Percentiles rank a stretch among this genome's conserved stretches.
Evolutionary conservation across 2,329 filamentous ascomycete species (phyloP).

Genomic region (Blastomyces silverae): DNA sequence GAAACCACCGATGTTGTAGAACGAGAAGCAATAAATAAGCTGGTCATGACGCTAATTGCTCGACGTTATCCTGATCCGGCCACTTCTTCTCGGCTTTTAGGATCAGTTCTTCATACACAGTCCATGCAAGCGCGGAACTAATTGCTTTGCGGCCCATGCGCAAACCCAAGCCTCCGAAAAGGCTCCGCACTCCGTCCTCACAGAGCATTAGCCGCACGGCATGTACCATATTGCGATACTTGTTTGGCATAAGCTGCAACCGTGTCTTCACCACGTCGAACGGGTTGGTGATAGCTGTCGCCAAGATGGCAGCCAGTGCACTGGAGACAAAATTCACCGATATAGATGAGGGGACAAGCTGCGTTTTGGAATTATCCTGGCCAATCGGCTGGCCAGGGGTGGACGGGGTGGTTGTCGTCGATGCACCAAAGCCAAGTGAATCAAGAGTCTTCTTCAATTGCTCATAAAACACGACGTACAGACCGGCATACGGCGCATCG

Average conservation of each 20-base stretch:
- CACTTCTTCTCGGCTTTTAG: constrained; percentile 56
- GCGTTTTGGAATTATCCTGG: not conserved
- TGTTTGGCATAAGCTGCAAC: constrained; percentile 77
- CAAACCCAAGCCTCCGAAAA: constrained; percentile 80
- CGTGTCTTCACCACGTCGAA: constrained; percentile 96
- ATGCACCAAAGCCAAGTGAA: constrained; percentile 23
- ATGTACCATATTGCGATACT: constrained; percentile 75
- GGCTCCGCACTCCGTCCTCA: constrained; percentile 70
- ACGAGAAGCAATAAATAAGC: not conserved
- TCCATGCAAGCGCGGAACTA: constrained; percentile 95
- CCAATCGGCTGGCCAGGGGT: constrained; percentile 5
- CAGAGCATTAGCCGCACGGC: constrained; percentile 69
- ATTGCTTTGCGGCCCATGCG: constrained; percentile 86
- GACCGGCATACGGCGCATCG: constrained; percentile 91
- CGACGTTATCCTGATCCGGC: constrained; percentile 29
- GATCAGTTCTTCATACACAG: constrained; percentile 89
- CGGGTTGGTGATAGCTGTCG: constrained; percentile 86
- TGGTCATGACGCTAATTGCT: constrained; percentile 15
- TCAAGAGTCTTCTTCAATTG: constrained; percentile 36
- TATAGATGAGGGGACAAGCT: constrained; percentile 33
- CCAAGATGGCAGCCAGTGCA: constrained; percentile 69
- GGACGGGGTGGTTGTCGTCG: constrained; percentile 19
- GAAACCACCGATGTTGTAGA: not conserved
- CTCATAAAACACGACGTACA: constrained; percentile 94
- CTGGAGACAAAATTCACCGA: constrained; percentile 83